Conservation (phyloP, 2,329 filamentous ascomycete genomes). For the Fusarium stilboides region DNA sequence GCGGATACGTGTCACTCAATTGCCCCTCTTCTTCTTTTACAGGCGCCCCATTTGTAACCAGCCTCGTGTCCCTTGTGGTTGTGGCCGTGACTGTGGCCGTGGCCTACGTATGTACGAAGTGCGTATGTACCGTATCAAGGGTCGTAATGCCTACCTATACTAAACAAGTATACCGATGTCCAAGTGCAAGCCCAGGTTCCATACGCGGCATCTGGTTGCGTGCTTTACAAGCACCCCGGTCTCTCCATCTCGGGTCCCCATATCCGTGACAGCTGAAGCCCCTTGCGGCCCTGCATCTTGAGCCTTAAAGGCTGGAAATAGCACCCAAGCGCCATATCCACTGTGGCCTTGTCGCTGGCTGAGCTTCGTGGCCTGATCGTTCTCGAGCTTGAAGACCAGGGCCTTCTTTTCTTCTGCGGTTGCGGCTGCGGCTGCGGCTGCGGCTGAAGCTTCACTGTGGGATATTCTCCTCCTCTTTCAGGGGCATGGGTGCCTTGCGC, state of each 20-base stretch:
- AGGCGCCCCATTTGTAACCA: slow-evolving; percentile 27
- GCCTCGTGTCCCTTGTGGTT: slow-evolving; percentile 16
- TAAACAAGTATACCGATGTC: background rate
- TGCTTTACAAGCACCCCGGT: slow-evolving; percentile 25
- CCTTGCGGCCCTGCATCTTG: slow-evolving; percentile 31
- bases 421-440: slow-evolving; percentile 23
- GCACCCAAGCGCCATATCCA: background rate
- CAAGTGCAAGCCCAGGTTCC: background rate
- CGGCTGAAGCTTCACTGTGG: slow-evolving; percentile 10
- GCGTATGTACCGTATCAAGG: background rate
- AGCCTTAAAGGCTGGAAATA: slow-evolving; percentile 1
- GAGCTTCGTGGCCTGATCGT: slow-evolving; percentile 1
- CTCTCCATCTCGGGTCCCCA: slow-evolving; percentile 31
- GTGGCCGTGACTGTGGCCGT: slow-evolving; percentile 9
- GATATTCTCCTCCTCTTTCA: background rate
- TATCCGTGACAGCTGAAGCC: slow-evolving; percentile 27
- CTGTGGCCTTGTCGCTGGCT: background rate
- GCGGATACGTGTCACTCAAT: slow-evolving; percentile 46
- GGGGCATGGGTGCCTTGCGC: slow-evolving; percentile 14
- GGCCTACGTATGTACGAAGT: background rate
- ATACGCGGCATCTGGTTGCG: slow-evolving; percentile 7
- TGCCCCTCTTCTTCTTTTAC: slow-evolving; percentile 18
- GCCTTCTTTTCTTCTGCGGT: no score
- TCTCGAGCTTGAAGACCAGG: slow-evolving; percentile 19
- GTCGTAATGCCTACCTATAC: background rate